Evolutionary conservation across 2,329 filamentous ascomycete species (phyloP).

Genomic region (Epichloe amarillans): DNA sequence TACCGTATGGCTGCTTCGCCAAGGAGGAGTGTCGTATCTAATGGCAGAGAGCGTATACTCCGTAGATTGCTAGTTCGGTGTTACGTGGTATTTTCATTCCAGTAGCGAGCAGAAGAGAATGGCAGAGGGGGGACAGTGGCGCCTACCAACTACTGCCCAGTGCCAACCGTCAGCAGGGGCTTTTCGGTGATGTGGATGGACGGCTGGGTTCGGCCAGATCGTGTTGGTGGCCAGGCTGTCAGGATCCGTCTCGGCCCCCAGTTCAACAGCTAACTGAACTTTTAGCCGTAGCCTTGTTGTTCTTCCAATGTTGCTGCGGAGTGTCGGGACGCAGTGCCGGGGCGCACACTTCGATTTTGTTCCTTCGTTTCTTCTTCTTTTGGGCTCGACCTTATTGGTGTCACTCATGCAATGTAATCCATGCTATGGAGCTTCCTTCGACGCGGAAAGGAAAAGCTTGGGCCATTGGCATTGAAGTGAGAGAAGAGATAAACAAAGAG

Average conservation of each 20-base stretch:
- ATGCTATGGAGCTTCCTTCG: neutral
- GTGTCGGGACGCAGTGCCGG: neutral
- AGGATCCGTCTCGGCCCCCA: neutral
- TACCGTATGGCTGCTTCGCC: too few species aligned
- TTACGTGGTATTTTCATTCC: neutral
- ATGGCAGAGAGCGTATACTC: too few species aligned
- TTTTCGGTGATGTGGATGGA: neutral
- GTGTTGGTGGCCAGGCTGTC: neutral
- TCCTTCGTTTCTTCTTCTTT: neutral
- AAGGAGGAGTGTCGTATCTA: too few species aligned
- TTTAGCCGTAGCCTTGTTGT: neutral
- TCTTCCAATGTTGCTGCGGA: neutral
- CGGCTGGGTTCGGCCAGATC: neutral
- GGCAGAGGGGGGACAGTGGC: neutral
- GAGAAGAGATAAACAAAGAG: slow-evolving; percentile 1
- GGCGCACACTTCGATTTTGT: neutral
- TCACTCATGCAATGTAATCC: neutral
- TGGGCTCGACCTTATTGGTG: neutral
- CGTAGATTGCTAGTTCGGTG: too few species aligned
- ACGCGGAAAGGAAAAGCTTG: neutral
- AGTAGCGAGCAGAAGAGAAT: neutral
- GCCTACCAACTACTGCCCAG: neutral
- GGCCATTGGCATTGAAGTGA: neutral
- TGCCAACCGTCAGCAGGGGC: neutral
- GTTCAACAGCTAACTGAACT: neutral